A percentile compares a stretch with the other conserved stretches of the same genome.
Evolutionary conservation across 2,329 filamentous ascomycete genomes (phyloP).

Genomic region (Claviceps africana): DNA sequence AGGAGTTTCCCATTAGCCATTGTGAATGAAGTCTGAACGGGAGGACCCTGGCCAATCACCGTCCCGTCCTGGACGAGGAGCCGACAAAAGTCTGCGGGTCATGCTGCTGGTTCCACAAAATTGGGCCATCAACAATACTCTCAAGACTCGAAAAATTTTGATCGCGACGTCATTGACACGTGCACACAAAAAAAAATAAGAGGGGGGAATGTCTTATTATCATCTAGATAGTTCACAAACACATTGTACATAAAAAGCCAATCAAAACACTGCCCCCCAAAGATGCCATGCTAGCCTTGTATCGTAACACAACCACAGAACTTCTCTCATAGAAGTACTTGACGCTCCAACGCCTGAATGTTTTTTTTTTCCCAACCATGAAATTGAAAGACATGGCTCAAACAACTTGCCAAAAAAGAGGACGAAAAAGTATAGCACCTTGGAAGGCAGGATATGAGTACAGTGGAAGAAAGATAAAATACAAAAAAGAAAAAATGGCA

Average conservation of each 20-base stretch:
- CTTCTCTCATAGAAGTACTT: slow-evolving; percentile 29
- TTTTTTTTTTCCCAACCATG: slow-evolving; percentile 31
- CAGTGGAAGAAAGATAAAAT: slow-evolving; percentile 19
- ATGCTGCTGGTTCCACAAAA: no score
- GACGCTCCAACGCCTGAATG: slow-evolving; percentile 38
- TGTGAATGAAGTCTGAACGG: no score
- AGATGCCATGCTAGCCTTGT: slow-evolving; percentile 27
- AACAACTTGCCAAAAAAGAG: slow-evolving; percentile 22
- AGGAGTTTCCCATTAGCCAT: no score
- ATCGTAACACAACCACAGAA: slow-evolving; percentile 30
- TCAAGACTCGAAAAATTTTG: no score
- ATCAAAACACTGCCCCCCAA: slow-evolving; percentile 27
- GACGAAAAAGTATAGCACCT: slow-evolving; percentile 18
- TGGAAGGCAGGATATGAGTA: slow-evolving; percentile 36
- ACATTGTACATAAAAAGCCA: slow-evolving; percentile 11
- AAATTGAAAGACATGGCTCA: slow-evolving; percentile 32
- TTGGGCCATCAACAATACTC: no score
- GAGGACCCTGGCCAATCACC: no score
- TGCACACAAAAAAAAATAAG: no score
- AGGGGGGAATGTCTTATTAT: slow-evolving; percentile 48
- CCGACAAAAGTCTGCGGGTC: no score
- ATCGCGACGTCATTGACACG: no score
- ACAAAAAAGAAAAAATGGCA: slow-evolving; percentile 24
- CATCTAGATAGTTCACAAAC: slow-evolving; percentile 27
- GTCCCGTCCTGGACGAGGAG: no score